These are phyloP conservation scores for Spathaspora passalidarum DNA, from an alignment of 805 yeast genomes.

Conservation along the genomic window DNA sequence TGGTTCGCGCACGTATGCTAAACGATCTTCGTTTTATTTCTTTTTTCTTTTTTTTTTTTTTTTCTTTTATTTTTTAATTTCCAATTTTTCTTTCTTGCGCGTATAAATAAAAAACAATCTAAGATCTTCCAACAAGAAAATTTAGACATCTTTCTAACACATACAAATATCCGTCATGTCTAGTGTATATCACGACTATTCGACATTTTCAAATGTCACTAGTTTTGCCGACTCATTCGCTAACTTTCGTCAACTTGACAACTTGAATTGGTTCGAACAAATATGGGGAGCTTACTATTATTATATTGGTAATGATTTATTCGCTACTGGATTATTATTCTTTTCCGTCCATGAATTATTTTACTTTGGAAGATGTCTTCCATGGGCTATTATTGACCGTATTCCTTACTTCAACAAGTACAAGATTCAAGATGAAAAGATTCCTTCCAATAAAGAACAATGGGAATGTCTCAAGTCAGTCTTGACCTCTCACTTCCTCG, in stretches of 20 bases:
- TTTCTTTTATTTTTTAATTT: not conserved
- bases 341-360: constrained; percentile 54
- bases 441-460: constrained; percentile 54
- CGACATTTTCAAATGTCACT: constrained; percentile 29
- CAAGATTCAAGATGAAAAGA: constrained; percentile 52
- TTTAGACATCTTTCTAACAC: not conserved
- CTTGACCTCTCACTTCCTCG: constrained; percentile 52
- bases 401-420: constrained; percentile 50
- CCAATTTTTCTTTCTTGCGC: not conserved
- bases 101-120: not conserved
- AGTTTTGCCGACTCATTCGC: constrained; percentile 25
- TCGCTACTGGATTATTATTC: constrained; percentile 57
- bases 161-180: not conserved
- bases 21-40: not conserved
- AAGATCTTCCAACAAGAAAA: not conserved
- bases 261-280: constrained; percentile 41
- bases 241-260: constrained; percentile 24
- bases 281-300: constrained; percentile 56
- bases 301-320: constrained; percentile 50
- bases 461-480: constrained; percentile 64
- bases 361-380: constrained; percentile 58
- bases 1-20: not conserved
- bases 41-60: not conserved
- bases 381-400: constrained; percentile 55
- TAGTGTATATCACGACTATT: constrained; percentile 32